phyloP scores from a whole-genome alignment of 371 early-diverging fungal species.

The Dichotomocladium elegans region DNA sequence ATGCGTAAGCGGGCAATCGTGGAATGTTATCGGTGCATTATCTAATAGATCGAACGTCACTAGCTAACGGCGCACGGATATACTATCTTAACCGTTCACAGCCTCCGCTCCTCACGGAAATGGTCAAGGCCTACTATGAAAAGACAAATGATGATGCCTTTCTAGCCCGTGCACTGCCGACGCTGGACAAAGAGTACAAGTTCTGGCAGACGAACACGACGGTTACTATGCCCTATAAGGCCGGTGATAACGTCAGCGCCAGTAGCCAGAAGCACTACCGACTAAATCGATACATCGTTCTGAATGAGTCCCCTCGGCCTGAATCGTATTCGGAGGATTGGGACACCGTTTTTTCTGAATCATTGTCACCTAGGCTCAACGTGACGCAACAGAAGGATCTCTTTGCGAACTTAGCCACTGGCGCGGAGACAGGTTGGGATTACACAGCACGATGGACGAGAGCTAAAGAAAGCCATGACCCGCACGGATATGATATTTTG shows the following conservation, averaged over 20 bases:
- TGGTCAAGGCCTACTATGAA: conserved; percentile 64
- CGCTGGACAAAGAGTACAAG: conserved; percentile 62
- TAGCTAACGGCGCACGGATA: conserved; percentile 79
- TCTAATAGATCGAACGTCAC: neutral
- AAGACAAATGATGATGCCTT: conserved; percentile 50
- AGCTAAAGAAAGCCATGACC: conserved; percentile 12
- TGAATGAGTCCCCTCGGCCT: conserved; percentile 66
- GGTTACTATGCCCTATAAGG: conserved; percentile 19
- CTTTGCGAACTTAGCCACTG: conserved; percentile 73
- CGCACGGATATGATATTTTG: conserved; percentile 30
- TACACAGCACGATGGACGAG: conserved; percentile 74
- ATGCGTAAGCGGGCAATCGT: conserved; percentile 53
- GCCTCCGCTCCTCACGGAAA: conserved; percentile 79
- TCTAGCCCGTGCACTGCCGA: conserved; percentile 44
- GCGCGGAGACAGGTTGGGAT: conserved; percentile 93
- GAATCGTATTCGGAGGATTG: conserved; percentile 79
- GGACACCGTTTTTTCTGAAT: conserved; percentile 52
- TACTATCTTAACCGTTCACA: conserved; percentile 89
- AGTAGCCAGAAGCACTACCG: neutral
- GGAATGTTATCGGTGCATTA: neutral
- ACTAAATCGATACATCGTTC: conserved; percentile 59
- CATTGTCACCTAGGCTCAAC: conserved; percentile 22
- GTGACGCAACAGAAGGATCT: conserved; percentile 24
- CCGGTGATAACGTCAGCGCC: no score
- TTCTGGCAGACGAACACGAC: conserved; percentile 63